Conservation (phyloP, 164 flowering plant genomes). For the Aristolochia californica region DNA sequence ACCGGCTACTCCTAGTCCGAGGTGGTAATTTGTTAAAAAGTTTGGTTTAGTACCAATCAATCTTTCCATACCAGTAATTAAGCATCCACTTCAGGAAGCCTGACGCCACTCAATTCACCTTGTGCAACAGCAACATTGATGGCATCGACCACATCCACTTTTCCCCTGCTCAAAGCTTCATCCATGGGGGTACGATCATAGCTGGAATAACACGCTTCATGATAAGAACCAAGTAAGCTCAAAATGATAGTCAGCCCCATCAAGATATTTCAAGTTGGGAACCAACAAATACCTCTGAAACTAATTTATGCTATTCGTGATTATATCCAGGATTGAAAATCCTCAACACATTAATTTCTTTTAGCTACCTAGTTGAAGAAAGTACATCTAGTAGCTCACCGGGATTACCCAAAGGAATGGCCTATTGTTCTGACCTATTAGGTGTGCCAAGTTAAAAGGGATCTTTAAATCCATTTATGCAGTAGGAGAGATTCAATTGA, state of each 20-base stretch:
- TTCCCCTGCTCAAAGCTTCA: constrained; percentile 64
- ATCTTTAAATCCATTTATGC: no score
- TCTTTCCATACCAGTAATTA: no score
- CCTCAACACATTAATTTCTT: no score
- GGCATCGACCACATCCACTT: constrained; percentile 66
- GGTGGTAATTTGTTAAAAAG: background rate
- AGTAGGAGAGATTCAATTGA: background rate
- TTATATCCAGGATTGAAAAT: no score
- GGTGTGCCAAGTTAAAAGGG: no score
- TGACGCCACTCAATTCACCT: constrained; percentile 40
- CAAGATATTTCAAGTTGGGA: background rate
- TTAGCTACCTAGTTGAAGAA: no score
- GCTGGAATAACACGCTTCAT: constrained; percentile 27
- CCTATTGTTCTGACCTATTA: no score
- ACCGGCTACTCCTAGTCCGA: no score
- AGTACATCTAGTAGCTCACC: no score
- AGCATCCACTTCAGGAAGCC: constrained; percentile 24
- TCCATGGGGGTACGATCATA: constrained; percentile 76
- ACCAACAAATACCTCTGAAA: background rate
- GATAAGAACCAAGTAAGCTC: constrained; percentile 2
- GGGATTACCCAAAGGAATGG: no score
- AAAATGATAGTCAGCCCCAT: background rate
- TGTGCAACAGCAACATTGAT: constrained; percentile 49
- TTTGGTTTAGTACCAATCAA: background rate
- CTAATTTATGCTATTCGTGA: no score